Evolutionary conservation across 2,329 filamentous ascomycete species (phyloP), one percentile per base, ranked within the genome.

Genomic region (Davidsoniella eucalypti): DNA sequence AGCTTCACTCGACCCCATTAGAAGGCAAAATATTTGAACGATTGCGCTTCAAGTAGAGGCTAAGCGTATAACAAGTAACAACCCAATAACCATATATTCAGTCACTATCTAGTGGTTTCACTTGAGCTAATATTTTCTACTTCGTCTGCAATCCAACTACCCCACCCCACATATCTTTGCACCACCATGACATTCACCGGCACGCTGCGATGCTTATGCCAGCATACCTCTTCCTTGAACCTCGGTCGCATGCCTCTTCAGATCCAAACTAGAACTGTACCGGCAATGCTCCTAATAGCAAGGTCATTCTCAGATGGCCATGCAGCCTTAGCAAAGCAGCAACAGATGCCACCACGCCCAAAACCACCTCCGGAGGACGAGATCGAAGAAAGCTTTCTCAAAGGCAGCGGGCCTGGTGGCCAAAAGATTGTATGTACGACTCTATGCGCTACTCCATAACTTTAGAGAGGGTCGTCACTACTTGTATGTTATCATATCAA

Each of bases 381-480:
- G 48, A 78, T 96, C 57, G 79, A 82, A 51, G 85, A 95, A 60
- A 75, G 73, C 40, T 96, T 93, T 66, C 72, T 98, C 54, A 94
- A 92, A 63, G 92, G 92, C 58, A 84, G 78, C 57, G 92, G 92
- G 1, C 90, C 92, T 0, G 92, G 92, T 21, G 92, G 92, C 0
- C 92, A 98, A 63, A 95, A 95, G 64, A 96, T 96, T 67, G 82
- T 87, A 65, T 49, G 69, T 62, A 17, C 14, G 29, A 44, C 8
- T 37, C 14, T 12, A 14, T 37, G 10, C 25, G 17, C 21, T 29
- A 9, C 10, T 33, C 29, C 12, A 33, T 9, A 1, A 33, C 21
- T 33, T 5, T 33, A 12, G 8, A 33, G 29, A 33, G 29, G 7
- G 29, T 33, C 3, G 9, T 4, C 29, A 10, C 29, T 12, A 33